These are phyloP conservation scores for Cercospora berteroae DNA, from an alignment of 2,329 filamentous ascomycete genomes.

Conservation along the genomic window DNA sequence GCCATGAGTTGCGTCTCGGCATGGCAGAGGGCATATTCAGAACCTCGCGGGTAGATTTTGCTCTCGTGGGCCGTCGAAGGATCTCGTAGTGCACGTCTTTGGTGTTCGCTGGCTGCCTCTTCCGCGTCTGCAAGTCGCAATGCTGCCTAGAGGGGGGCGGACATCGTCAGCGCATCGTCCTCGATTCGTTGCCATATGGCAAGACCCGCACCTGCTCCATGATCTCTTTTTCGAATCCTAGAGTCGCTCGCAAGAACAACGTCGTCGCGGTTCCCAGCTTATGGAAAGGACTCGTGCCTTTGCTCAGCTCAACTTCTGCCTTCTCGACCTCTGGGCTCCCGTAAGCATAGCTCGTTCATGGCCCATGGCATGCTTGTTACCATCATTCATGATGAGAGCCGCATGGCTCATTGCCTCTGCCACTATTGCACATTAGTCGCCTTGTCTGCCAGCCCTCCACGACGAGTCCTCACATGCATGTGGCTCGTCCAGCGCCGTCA, in stretches of 20 bases:
- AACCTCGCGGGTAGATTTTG: conserved; percentile 74
- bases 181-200: not conserved
- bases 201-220: conserved; percentile 62
- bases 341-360: conserved; percentile 25
- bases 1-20: conserved; percentile 86
- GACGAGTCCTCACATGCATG: conserved; percentile 56
- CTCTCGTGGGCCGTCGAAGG: conserved; percentile 52
- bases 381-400: conserved; percentile 41
- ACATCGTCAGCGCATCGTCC: not conserved
- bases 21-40: conserved; percentile 80
- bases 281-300: conserved; percentile 82
- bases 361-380: conserved; percentile 32
- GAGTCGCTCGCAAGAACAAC: conserved; percentile 77
- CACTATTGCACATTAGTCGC: conserved; percentile 36
- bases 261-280: conserved; percentile 77
- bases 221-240: conserved; percentile 88
- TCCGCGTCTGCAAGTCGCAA: conserved; percentile 73
- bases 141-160: conserved; percentile 50
- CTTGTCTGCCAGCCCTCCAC: not conserved
- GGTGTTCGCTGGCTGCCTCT: conserved; percentile 70
- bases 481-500: conserved; percentile 58
- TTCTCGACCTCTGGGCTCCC: conserved; percentile 66
- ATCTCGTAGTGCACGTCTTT: conserved; percentile 68
- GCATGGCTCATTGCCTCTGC: conserved; percentile 45
- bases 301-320: conserved; percentile 70